phyloP scores from a whole-genome alignment of 345 rosid genomes.

The Clarkia xantiana region DNA sequence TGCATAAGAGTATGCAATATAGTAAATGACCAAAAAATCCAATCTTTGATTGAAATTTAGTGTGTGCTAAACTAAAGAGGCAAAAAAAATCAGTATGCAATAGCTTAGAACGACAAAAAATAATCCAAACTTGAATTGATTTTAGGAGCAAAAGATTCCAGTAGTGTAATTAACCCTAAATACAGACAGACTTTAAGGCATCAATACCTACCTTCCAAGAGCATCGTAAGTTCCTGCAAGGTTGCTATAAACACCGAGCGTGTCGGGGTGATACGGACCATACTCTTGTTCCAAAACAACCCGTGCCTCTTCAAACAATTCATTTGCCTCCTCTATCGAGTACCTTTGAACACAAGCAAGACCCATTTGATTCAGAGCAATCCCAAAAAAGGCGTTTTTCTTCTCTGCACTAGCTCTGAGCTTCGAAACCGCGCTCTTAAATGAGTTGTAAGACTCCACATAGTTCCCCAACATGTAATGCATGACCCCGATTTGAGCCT shows the following conservation, averaged over 20 bases:
- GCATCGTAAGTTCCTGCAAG: slow-evolving; percentile 96
- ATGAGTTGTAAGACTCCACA: slow-evolving; percentile 54
- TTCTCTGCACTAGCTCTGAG: slow-evolving; percentile 63
- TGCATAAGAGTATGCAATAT: no score
- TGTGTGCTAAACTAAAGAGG: no score
- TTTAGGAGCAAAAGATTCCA: background rate
- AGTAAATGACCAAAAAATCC: no score
- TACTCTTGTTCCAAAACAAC: slow-evolving; percentile 55
- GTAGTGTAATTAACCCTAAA: slow-evolving; percentile 1
- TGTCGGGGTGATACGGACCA: slow-evolving; percentile 78
- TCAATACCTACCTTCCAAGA: slow-evolving; percentile 48
- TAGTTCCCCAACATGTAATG: slow-evolving; percentile 72
- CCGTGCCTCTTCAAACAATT: slow-evolving; percentile 78
- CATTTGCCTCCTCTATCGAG: slow-evolving; percentile 60
- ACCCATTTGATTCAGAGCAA: slow-evolving; percentile 92
- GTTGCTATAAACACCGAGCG: slow-evolving; percentile 80
- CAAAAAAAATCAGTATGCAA: no score
- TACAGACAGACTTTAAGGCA: slow-evolving; percentile 3
- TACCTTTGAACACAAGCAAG: slow-evolving; percentile 69
- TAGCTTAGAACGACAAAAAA: no score
- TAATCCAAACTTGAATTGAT: no score
- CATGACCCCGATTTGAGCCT: slow-evolving; percentile 94
- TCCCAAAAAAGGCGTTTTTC: slow-evolving; percentile 72
- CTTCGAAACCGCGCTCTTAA: slow-evolving; percentile 47
- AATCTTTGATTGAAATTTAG: no score